Percentiles rank a stretch among this genome's conserved stretches.
Evolutionary conservation across 1,284 basidiomycete genomes (phyloP).

Genomic region (Cutaneotrichosporon sp.): DNA sequence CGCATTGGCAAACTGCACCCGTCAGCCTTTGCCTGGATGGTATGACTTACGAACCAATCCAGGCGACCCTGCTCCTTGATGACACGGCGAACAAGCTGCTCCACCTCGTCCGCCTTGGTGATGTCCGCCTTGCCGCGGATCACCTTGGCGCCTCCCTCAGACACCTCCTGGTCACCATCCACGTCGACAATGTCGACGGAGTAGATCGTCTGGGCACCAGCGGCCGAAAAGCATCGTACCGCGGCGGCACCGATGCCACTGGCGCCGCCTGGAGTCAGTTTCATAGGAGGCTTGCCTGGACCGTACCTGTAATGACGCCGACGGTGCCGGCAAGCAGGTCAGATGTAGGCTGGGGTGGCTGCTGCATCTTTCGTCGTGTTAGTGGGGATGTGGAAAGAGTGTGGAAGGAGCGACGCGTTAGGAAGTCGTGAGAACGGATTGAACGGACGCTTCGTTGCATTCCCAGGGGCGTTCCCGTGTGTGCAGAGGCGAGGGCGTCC

Average conservation of each 20-base stretch:
- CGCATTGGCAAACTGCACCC: slow-evolving; percentile 16
- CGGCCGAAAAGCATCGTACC: slow-evolving; percentile 10
- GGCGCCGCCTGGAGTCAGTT: slow-evolving; percentile 9
- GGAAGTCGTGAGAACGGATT: no score
- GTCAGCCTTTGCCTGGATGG: background rate
- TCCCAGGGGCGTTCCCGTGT: no score
- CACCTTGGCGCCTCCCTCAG: background rate
- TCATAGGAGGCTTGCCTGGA: no score
- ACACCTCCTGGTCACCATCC: background rate
- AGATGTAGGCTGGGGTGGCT: background rate
- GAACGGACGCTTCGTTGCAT: no score
- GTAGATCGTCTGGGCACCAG: slow-evolving; percentile 11
- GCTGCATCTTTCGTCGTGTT: background rate
- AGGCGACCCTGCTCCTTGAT: slow-evolving; percentile 14
- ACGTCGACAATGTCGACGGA: slow-evolving; percentile 9
- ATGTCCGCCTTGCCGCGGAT: slow-evolving; percentile 9
- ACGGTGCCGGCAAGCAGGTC: slow-evolving; percentile 8
- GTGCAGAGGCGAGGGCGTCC: no score
- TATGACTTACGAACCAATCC: slow-evolving; percentile 16
- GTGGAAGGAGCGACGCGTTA: no score
- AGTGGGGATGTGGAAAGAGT: background rate
- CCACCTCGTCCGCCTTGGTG: slow-evolving; percentile 15
- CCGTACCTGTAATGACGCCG: slow-evolving; percentile 13
- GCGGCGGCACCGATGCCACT: slow-evolving; percentile 13
- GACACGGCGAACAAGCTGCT: slow-evolving; percentile 10